Base-by-base conservation (phyloP, 352 stramenopile species). In the Lagenidium giganteum region DNA sequence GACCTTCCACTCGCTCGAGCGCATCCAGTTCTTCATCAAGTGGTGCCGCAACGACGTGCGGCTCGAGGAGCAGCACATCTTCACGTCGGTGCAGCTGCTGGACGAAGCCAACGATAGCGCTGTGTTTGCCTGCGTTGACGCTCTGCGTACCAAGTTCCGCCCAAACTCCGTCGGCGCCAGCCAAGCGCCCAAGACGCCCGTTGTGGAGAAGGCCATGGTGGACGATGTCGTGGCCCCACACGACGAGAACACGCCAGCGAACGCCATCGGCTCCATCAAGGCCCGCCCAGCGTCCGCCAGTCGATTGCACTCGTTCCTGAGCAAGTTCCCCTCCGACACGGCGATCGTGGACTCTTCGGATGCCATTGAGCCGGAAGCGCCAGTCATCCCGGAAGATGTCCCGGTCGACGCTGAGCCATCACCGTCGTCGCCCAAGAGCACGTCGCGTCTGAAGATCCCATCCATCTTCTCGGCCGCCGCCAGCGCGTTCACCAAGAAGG, bases 1-100 rank as follows among this genome's bases (percentile, higher is more conserved):
- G 44, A 90, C 80, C 27, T 93, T 90, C 61, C 74, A 93, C 64
- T 63, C 73, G 26, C 62, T 93, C 21, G 81, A 93, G 45, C 76
- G 81, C 43, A 67, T 93, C n/a, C 77, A 88, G 50, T 88, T 84
- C 51, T 93, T 90, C 48, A 80, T 93, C 60, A 81, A 81, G 33
- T 93, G 81, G 81, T 87, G 75, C 24, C 75, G 81, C 42, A 41
- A 60, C 5, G 51, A 58, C 20, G 71, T 58, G 12, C 42, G 53
- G 27, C 58, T 93, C 5, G 77, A 87, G 38, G 80, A 88, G 46
- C 67, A 88, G 35, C 44, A 77, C 29, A 63, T 90, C 11, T 90
- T 93, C 51, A 85, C 77, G 27, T 83, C 75, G 1, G 77, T 88
- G 26, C 77, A 93, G 43, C 50, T 93, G 31, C 46, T 93, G 35